Evolutionary conservation across 345 rosid genomes (phyloP).

Genomic region (Lagerstroemia speciosa): DNA sequence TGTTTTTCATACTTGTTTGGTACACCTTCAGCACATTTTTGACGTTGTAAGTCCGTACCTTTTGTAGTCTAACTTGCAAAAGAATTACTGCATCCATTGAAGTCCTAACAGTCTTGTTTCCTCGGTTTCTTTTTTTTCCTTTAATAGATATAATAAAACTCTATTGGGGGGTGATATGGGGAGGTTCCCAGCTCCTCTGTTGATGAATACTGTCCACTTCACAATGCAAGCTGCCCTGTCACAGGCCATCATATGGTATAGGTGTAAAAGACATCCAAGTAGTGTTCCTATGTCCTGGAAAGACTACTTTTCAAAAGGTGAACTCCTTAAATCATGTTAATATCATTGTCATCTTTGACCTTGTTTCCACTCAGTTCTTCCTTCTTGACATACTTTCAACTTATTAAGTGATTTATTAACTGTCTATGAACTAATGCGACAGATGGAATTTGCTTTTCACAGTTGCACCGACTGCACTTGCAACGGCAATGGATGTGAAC

Average conservation of each 20-base stretch:
- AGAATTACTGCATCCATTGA: background rate
- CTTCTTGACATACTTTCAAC: slow-evolving; percentile 4
- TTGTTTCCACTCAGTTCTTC: background rate
- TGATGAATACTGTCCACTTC: slow-evolving; percentile 94
- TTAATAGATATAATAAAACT: slow-evolving; percentile 82
- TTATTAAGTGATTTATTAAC: no score
- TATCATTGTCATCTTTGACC: background rate
- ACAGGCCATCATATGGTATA: slow-evolving; percentile 65
- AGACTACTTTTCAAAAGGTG: slow-evolving; percentile 85
- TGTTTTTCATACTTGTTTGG: slow-evolving; percentile 95
- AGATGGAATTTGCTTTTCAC: slow-evolving; percentile 81
- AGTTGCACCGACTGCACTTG: slow-evolving; percentile 98
- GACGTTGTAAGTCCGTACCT: slow-evolving; percentile 72
- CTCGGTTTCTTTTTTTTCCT: background rate
- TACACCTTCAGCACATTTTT: slow-evolving; percentile 98
- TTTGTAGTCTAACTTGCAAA: background rate
- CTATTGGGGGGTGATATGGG: slow-evolving; percentile 92
- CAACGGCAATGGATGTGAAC: slow-evolving; percentile 93
- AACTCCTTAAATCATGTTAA: background rate
- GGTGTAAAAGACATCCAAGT: slow-evolving; percentile 72
- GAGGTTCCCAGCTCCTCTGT: slow-evolving; percentile 89
- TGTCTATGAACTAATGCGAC: slow-evolving; percentile 57
- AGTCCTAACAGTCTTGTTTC: background rate
- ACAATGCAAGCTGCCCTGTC: slow-evolving; percentile 86
- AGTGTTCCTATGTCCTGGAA: slow-evolving; percentile 61